A percentile compares a stretch with the other conserved stretches of the same genome.
These are phyloP conservation scores for Aphanomyces euteiches DNA, from an alignment of 352 stramenopile species.

Conservation along the genomic window DNA sequence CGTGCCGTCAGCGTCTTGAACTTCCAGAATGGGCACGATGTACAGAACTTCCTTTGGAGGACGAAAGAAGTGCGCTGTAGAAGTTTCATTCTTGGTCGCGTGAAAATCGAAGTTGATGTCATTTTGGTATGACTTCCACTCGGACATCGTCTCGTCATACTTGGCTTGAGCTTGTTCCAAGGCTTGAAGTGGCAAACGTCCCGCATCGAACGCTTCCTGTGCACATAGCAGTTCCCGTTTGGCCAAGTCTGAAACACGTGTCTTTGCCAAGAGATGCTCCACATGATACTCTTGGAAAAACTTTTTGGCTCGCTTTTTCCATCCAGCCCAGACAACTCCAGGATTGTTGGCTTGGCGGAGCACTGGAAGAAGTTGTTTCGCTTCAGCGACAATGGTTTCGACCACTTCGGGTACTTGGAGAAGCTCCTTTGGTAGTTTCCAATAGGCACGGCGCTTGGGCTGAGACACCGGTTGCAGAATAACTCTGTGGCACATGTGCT, in stretches of 20 bases:
- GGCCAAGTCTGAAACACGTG: background rate
- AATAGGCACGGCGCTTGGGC: background rate
- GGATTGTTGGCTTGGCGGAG: background rate
- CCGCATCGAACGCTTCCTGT: background rate
- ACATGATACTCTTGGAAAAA: background rate
- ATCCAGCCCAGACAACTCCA: slow-evolving; percentile 2
- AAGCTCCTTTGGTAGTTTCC: slow-evolving; percentile 10
- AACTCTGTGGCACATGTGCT: background rate
- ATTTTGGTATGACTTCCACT: background rate
- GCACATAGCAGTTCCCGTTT: background rate
- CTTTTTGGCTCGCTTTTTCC: background rate
- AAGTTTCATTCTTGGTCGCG: background rate
- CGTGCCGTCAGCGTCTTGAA: background rate
- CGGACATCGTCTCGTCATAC: background rate
- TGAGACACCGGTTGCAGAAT: background rate
- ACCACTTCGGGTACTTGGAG: background rate
- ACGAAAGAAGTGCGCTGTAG: slow-evolving; percentile 6
- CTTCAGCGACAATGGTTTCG: background rate
- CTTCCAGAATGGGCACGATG: background rate
- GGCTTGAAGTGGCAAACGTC: background rate
- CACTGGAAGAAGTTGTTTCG: background rate
- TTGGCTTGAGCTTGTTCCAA: no score
- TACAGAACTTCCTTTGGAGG: background rate
- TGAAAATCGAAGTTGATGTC: slow-evolving; percentile 14
- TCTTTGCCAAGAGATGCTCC: background rate